Evolutionary conservation across 768 basidiomycete genomes (phyloP), one percentile per base, ranked within the genome.

Genomic region (Tubosaeta sp.): DNA sequence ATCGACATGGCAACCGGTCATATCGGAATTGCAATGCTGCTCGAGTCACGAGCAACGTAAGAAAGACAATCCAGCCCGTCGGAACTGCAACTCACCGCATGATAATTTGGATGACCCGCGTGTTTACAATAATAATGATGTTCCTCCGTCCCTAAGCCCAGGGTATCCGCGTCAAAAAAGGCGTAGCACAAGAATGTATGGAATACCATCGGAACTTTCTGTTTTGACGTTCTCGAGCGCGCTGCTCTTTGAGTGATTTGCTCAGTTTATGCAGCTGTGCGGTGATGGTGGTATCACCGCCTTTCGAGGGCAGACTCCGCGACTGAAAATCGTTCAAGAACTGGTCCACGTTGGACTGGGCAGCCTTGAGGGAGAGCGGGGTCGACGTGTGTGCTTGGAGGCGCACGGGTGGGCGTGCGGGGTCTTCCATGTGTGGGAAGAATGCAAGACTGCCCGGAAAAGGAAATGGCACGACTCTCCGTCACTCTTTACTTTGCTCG

Each of bases 211-310:
- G 18, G 11, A 13, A 4, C 19, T 25, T 12, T 50, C 19, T 56
- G 13, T 32, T 51, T 51, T 31, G 52, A 13, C 63, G 63, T 36
- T 61, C 61, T 24, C 59, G 59, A 42, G 51, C 50, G 1, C 75
- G 66, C 56, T 82, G 76, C 53, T 81, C 78, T 45, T 73, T 73
- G 52, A 83, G 61, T 4, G 82, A 80, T 46, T 72, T 71, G 40
- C 70, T 70, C 44, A 84, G 65, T 61, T 84, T 84, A 60, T 79
- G 75, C 19, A 84, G 69, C 59, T 83, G 82, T 5, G 81, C 80
- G 0, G 75, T 81, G 41, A 81, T 79, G 5, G 81, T 74, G 0
- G 75, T 73, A 53, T 80, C 80, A 3, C 76, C 75, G 10, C 79
- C 76, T 48, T 80, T 77, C 0, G 76, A 67, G 16, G 75, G 70